phyloP scores from a whole-genome alignment of 2,329 filamentous ascomycete species.

The Ceratocystis papillata region DNA sequence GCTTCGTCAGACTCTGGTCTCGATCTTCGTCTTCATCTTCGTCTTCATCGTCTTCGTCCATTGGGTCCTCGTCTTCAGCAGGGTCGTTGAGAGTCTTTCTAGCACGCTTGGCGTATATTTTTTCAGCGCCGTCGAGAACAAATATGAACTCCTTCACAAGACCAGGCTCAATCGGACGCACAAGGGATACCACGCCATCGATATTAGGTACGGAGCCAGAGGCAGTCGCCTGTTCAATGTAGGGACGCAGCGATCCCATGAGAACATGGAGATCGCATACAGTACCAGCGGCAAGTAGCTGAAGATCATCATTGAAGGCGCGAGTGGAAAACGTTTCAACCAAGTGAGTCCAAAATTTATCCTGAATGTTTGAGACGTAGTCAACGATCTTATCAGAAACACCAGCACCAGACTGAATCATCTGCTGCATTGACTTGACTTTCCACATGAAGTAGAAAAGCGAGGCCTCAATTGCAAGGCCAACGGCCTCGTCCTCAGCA shows the following conservation, averaged over 20 bases:
- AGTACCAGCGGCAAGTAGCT: slow-evolving; percentile 61
- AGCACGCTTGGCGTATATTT: slow-evolving; percentile 60
- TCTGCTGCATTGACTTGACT: slow-evolving; percentile 47
- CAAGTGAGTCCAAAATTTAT: slow-evolving; percentile 50
- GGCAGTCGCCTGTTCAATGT: slow-evolving; percentile 34
- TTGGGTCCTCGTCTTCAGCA: slow-evolving; percentile 61
- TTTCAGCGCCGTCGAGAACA: slow-evolving; percentile 69
- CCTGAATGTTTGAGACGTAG: slow-evolving; percentile 45
- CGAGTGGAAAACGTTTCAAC: slow-evolving; percentile 58
- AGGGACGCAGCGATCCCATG: slow-evolving; percentile 59
- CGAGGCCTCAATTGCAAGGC: slow-evolving; percentile 62
- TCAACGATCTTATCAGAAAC: slow-evolving; percentile 51
- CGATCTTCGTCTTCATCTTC: slow-evolving; percentile 47
- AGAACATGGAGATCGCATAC: slow-evolving; percentile 74
- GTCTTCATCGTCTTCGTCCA: slow-evolving; percentile 48
- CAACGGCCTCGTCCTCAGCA: slow-evolving; percentile 67
- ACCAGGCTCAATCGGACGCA: slow-evolving; percentile 56
- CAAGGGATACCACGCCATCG: slow-evolving; percentile 43
- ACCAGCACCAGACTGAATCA: slow-evolving; percentile 44
- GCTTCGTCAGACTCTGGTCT: slow-evolving; percentile 36
- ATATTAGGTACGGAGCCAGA: slow-evolving; percentile 30
- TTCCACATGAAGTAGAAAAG: slow-evolving; percentile 97
- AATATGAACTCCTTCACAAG: slow-evolving; percentile 58
- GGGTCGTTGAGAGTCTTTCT: slow-evolving; percentile 53
- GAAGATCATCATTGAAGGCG: slow-evolving; percentile 63